A percentile compares a stretch with the other conserved stretches of the same genome.
Conservation (phyloP, 2,329 filamentous ascomycete species). For the Periconia digitata region DNA sequence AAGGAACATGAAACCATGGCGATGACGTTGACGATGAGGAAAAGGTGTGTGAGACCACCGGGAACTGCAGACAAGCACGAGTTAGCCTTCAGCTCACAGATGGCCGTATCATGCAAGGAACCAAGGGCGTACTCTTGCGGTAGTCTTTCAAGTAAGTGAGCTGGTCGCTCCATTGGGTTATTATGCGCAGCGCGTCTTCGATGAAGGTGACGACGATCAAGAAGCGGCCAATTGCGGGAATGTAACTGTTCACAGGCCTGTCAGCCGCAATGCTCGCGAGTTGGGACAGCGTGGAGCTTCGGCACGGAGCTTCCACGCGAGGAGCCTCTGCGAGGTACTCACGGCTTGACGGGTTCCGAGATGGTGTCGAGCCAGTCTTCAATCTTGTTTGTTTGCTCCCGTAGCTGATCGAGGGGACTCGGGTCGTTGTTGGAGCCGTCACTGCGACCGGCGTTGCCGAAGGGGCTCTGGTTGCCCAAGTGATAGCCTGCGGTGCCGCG, state of each 20-base stretch:
- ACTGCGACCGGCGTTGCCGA: slow-evolving; percentile 61
- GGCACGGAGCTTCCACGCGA: neutral
- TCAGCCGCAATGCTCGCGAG: slow-evolving; percentile 13
- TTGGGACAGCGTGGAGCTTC: too few species aligned
- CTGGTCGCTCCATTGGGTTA: slow-evolving; percentile 97
- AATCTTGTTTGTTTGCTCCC: slow-evolving; percentile 96
- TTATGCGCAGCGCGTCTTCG: slow-evolving; percentile 91
- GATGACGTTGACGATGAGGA: slow-evolving; percentile 87
- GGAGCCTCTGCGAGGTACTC: slow-evolving; percentile 47
- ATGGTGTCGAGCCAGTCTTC: slow-evolving; percentile 87
- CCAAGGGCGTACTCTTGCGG: slow-evolving; percentile 70
- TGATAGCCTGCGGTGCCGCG: slow-evolving; percentile 76
- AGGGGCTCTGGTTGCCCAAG: slow-evolving; percentile 73
- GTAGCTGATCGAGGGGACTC: slow-evolving; percentile 82
- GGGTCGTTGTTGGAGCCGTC: slow-evolving; percentile 65
- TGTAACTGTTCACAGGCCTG: slow-evolving; percentile 63
- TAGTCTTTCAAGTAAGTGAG: slow-evolving; percentile 90
- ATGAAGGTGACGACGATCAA: slow-evolving; percentile 98
- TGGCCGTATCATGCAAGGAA: neutral
- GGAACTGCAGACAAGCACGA: slow-evolving; percentile 64
- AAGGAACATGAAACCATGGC: slow-evolving; percentile 81
- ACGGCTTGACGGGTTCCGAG: slow-evolving; percentile 94
- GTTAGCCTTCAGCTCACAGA: slow-evolving; percentile 21
- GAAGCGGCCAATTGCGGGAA: slow-evolving; percentile 94
- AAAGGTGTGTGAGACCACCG: slow-evolving; percentile 83